Conservation (phyloP, 805 yeast genomes). For the Groenewaldozyma salmanticensis region DNA sequence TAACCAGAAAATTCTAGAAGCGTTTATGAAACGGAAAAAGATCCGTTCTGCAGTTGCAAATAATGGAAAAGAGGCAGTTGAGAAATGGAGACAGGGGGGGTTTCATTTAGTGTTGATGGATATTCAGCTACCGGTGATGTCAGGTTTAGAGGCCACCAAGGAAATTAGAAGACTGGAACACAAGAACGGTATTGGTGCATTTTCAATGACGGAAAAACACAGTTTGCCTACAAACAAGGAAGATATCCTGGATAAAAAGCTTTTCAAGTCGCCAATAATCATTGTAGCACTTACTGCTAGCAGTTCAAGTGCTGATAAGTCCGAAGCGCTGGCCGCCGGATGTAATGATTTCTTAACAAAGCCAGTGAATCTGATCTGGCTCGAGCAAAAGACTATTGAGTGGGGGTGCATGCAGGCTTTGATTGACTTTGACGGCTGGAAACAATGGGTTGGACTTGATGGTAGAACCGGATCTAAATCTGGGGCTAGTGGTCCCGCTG, state of each 20-base stretch:
- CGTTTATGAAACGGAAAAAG: slow-evolving; percentile 75
- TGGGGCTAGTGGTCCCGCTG: slow-evolving; percentile 1
- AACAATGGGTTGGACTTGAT: slow-evolving; percentile 27
- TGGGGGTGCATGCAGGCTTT: slow-evolving; percentile 99
- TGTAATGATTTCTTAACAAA: slow-evolving; percentile 94
- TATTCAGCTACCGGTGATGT: slow-evolving; percentile 89
- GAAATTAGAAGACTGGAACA: slow-evolving; percentile 82
- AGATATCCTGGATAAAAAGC: slow-evolving; percentile 48
- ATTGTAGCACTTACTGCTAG: slow-evolving; percentile 96
- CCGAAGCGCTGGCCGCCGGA: slow-evolving; percentile 91
- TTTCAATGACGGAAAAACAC: slow-evolving; percentile 31
- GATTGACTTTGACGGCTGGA: slow-evolving; percentile 91
- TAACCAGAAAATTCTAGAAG: slow-evolving; percentile 83
- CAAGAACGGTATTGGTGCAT: slow-evolving; percentile 66
- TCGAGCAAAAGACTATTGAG: slow-evolving; percentile 77
- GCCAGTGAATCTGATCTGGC: slow-evolving; percentile 92
- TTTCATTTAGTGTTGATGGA: slow-evolving; percentile 94
- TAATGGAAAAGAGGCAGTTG: slow-evolving; percentile 91
- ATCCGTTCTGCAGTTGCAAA: slow-evolving; percentile 81
- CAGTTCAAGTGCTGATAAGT: slow-evolving; percentile 72
- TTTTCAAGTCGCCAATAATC: slow-evolving; percentile 90
- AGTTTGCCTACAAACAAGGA: slow-evolving; percentile 18
- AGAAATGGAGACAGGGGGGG: slow-evolving; percentile 90
- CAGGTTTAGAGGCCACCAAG: slow-evolving; percentile 91
- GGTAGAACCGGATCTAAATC: slow-evolving; percentile 4